These are phyloP conservation scores for Magnolia sinica DNA, from an alignment of 164 flowering plant species.

Conservation along the genomic window DNA sequence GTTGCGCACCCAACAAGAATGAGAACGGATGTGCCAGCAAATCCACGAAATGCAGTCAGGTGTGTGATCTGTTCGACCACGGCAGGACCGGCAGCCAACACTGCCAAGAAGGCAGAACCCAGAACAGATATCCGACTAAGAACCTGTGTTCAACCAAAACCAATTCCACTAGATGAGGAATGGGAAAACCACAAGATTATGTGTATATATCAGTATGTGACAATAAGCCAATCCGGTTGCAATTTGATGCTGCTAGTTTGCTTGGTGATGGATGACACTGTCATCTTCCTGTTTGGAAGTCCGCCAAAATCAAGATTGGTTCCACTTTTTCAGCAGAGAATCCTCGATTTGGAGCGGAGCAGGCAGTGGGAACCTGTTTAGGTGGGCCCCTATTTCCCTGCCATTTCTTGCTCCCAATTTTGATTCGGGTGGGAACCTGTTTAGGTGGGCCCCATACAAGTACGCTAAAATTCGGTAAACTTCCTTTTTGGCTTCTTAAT, in stretches of 20 bases:
- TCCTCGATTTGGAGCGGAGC: too few relatives aligned
- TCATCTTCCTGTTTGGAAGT: too few relatives aligned
- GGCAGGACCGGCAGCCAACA: conserved; percentile 95
- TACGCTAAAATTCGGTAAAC: too few relatives aligned
- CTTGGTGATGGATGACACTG: too few relatives aligned
- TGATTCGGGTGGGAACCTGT: too few relatives aligned
- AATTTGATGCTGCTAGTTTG: not conserved
- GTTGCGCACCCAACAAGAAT: conserved; percentile 99
- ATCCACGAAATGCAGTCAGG: conserved; percentile 92
- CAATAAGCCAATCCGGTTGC: not conserved
- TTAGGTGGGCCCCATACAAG: too few relatives aligned
- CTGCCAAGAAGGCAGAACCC: conserved; percentile 88
- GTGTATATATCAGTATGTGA: not conserved
- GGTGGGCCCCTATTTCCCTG: too few relatives aligned
- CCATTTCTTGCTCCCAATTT: too few relatives aligned
- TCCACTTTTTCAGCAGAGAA: too few relatives aligned
- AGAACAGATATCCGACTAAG: conserved; percentile 95
- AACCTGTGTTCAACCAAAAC: conserved; percentile 45
- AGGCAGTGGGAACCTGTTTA: too few relatives aligned
- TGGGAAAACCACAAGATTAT: not conserved
- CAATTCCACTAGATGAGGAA: not conserved
- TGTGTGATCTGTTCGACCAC: conserved; percentile 85
- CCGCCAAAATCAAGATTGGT: too few relatives aligned
- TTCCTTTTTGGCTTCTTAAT: too few relatives aligned
- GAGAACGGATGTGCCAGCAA: conserved; percentile 97